Evolutionary conservation across 2,329 filamentous ascomycete species (phyloP), one percentile per base, ranked within the genome.

Genomic region (Myriosclerotinia duriaeana): DNA sequence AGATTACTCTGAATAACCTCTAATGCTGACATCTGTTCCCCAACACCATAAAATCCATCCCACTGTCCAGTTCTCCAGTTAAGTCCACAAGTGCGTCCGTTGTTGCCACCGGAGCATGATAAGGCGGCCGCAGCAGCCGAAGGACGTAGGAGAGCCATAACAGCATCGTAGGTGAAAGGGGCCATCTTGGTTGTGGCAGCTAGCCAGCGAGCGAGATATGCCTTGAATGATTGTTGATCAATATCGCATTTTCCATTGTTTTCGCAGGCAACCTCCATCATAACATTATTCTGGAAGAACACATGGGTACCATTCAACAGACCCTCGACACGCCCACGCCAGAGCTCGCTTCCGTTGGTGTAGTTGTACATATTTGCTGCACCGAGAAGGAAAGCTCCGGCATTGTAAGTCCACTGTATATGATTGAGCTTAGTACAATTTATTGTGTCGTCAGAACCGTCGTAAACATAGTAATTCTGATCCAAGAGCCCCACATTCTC

Each of bases 341-440:
- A 90, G 15, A 84, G 82, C 72, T 89, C 79, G 8, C 77, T 77
- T 22, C 80, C 76, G 65, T 79, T 79, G 4, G 85, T 87, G 76
- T 85, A 82, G 0, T 89, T 90, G 74, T 87, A 89, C 84, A 91
- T 87, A 73, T 87, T 88, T 2, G 88, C 87, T 0, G 85, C 84
- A 11, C 89, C 89, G 2, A 86, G 82, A 52, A 92, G 81, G 74
- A 88, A 87, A 9, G 83, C 84, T 20, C 88, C 89, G 7, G 84
- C 82, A 72, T 91, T 91, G 78, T 90, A 90, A 1, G 85, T 85
- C 81, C 88, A 92, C 73, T 90, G 87, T 68, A 88, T 85, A 2
- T 82, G 83, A 20, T 84, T 83, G 65, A 88, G 78, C 6, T 80
- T 74, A 1, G 82, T 84, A 76, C 88, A 91, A 71, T 88, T 85